Conservation (phyloP, 1,284 basidiomycete genomes). For the Leccinum solheimii region DNA sequence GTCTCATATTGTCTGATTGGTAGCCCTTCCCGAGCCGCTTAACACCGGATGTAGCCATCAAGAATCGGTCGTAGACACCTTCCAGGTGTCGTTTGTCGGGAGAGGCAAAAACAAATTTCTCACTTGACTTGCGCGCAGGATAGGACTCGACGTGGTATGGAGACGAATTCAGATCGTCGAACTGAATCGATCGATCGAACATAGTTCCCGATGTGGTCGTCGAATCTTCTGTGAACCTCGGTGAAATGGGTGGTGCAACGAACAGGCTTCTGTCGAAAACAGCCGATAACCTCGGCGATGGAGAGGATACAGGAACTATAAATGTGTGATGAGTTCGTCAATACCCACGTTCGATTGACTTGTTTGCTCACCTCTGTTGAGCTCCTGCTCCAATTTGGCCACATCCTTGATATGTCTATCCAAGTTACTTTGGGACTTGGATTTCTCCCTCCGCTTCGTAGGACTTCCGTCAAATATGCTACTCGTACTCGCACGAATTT, state of each 20-base stretch:
- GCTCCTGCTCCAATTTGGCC: slow-evolving; percentile 59
- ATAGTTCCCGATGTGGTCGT: slow-evolving; percentile 31
- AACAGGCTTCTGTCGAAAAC: slow-evolving; percentile 68
- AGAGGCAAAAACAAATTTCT: slow-evolving; percentile 46
- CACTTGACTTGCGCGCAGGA: slow-evolving; percentile 44
- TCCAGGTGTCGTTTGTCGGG: slow-evolving; percentile 60
- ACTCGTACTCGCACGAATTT: slow-evolving; percentile 14
- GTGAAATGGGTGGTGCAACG: slow-evolving; percentile 46
- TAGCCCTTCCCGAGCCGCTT: slow-evolving; percentile 74
- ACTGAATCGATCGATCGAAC: slow-evolving; percentile 31
- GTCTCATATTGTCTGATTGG: slow-evolving; percentile 59
- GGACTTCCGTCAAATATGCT: slow-evolving; percentile 46
- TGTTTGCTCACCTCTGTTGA: slow-evolving; percentile 36
- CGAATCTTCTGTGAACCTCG: slow-evolving; percentile 26
- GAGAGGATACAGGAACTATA: slow-evolving; percentile 42
- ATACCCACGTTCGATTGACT: neutral
- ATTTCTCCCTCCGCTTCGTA: slow-evolving; percentile 66
- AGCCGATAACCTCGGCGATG: slow-evolving; percentile 55
- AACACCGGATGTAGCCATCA: slow-evolving; percentile 74
- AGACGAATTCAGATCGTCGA: slow-evolving; percentile 55
- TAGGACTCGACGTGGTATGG: slow-evolving; percentile 65
- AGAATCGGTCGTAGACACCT: slow-evolving; percentile 72
- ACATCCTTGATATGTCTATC: slow-evolving; percentile 67
- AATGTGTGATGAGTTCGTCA: slow-evolving; percentile 1
- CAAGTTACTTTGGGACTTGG: slow-evolving; percentile 62